Conservation (phyloP, 106 monocot species). For the Agapanthus africanus region DNA sequence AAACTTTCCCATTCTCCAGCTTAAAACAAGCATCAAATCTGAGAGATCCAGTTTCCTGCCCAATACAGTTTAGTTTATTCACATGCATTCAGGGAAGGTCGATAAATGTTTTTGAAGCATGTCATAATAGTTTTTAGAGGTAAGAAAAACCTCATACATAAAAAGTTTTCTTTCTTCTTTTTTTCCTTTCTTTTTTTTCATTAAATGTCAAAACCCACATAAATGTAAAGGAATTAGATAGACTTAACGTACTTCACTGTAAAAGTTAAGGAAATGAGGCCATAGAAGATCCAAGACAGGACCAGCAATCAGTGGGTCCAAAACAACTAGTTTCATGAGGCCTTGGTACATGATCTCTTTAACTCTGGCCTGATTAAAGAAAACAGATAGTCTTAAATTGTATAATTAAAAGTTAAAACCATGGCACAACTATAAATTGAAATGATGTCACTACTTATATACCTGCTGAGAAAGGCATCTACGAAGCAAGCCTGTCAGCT, state of each 20-base stretch:
- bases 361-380: conserved; percentile 47
- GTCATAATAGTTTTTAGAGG: neutral
- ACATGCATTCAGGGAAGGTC: neutral
- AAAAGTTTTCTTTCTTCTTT: no score
- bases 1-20: conserved; percentile 52
- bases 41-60: conserved; percentile 53
- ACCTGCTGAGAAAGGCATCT: conserved; percentile 92
- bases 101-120: neutral
- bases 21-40: conserved; percentile 57
- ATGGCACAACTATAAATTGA: neutral
- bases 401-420: neutral
- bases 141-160: no score
- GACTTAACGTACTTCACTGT: conserved; percentile 41
- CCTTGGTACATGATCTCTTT: conserved; percentile 72
- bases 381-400: conserved; percentile 12
- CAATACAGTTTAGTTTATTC: conserved; percentile 14
- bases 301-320: conserved; percentile 50
- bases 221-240: no score
- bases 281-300: conserved; percentile 71
- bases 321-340: conserved; percentile 54
- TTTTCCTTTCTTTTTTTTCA: no score
- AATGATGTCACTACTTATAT: neutral
- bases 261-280: conserved; percentile 83
- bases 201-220: no score
- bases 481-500: conserved; percentile 67